Evolutionary conservation across 1,284 basidiomycete genomes (phyloP).

Genomic region (Peniophora sp.): DNA sequence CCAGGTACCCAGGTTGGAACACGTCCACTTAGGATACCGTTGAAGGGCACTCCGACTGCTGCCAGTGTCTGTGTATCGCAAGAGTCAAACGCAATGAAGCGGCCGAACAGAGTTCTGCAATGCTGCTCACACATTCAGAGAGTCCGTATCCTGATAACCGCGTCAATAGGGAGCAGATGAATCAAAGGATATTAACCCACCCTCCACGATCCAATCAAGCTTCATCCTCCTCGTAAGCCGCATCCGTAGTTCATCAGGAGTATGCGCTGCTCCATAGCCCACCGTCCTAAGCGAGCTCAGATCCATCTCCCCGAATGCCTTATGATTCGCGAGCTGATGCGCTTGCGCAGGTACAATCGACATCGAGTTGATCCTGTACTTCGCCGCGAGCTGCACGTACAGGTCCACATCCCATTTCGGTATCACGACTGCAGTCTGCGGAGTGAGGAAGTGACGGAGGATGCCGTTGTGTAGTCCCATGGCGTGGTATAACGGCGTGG

Average conservation of each 20-base stretch:
- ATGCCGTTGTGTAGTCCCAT: slow-evolving; percentile 51
- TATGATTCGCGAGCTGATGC: slow-evolving; percentile 56
- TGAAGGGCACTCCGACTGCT: slow-evolving; percentile 20
- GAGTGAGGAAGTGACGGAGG: slow-evolving; percentile 39
- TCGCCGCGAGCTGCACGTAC: slow-evolving; percentile 32
- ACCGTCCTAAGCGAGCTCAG: slow-evolving; percentile 41
- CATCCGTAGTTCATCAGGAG: slow-evolving; percentile 45
- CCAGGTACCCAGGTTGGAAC: slow-evolving; percentile 28
- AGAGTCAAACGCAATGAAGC: not conserved
- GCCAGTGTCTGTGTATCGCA: too few relatives aligned
- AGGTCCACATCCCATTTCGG: slow-evolving; percentile 51
- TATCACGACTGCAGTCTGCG: slow-evolving; percentile 44
- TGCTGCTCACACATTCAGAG: slow-evolving; percentile 55
- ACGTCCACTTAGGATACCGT: slow-evolving; percentile 38
- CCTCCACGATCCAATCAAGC: slow-evolving; percentile 34
- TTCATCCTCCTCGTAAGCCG: slow-evolving; percentile 30
- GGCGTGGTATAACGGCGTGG: slow-evolving; percentile 63
- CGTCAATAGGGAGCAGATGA: too few relatives aligned
- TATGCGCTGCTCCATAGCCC: slow-evolving; percentile 56
- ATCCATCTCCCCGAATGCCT: slow-evolving; percentile 39
- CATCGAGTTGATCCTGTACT: slow-evolving; percentile 41
- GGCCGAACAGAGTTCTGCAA: not conserved
- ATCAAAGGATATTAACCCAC: slow-evolving; percentile 22
- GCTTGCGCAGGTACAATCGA: slow-evolving; percentile 57
- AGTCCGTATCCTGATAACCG: slow-evolving; percentile 58